Evolutionary conservation across 164 flowering plant genomes (phyloP).

Genomic region (Cinnamomum micranthum): DNA sequence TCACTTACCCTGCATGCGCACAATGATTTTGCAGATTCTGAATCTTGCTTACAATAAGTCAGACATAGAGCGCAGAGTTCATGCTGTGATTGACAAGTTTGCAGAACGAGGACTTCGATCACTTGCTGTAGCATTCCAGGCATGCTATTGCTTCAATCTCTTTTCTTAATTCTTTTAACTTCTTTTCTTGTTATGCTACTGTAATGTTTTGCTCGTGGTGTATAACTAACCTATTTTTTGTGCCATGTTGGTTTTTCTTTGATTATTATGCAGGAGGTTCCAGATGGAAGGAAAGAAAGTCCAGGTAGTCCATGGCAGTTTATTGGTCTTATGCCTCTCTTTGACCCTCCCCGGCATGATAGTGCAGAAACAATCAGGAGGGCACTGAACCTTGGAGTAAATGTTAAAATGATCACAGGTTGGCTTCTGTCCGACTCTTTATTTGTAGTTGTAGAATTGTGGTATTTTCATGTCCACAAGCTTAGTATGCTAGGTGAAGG

Average conservation of each 20-base stretch:
- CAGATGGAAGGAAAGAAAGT: constrained; percentile 86
- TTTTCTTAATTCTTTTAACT: background rate
- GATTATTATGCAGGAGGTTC: constrained; percentile 72
- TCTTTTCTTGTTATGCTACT: background rate
- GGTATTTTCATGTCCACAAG: too few relatives aligned
- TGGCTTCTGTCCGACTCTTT: background rate
- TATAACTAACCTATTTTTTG: background rate
- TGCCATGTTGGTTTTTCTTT: background rate
- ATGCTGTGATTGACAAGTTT: constrained; percentile 76
- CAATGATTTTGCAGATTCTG: constrained; percentile 45
- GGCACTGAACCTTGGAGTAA: constrained; percentile 92
- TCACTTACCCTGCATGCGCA: background rate
- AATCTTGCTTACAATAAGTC: constrained; percentile 73
- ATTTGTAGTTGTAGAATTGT: too few relatives aligned
- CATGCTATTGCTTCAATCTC: constrained; percentile 12
- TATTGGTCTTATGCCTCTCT: constrained; percentile 85
- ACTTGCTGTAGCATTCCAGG: constrained; percentile 88
- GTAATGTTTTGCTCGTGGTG: background rate
- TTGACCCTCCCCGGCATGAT: constrained; percentile 96
- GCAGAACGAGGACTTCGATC: constrained; percentile 85
- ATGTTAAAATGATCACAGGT: constrained; percentile 98
- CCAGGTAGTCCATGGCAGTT: constrained; percentile 95
- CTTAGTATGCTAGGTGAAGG: background rate
- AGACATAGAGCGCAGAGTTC: constrained; percentile 72
- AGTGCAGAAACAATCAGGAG: constrained; percentile 97